A percentile compares a stretch with the other conserved stretches of the same genome.
These are phyloP conservation scores for Rhodotorula sp. DNA, from an alignment of 1,284 basidiomycete species.

Conservation along the genomic window DNA sequence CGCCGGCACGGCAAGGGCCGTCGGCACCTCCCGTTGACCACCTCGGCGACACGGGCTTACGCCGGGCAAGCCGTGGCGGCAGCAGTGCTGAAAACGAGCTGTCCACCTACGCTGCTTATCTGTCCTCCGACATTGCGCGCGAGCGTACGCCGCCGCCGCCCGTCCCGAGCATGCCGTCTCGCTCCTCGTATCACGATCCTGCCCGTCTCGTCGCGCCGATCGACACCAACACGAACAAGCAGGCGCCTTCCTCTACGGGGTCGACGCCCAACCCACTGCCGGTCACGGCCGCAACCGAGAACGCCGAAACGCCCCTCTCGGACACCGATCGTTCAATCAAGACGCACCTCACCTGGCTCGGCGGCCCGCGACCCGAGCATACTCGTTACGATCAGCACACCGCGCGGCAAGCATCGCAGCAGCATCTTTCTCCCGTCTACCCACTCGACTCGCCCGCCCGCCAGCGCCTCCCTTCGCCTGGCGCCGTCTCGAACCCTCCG, in stretches of 20 bases:
- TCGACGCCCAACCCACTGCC: slow-evolving; percentile 9
- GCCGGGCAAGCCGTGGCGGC: not conserved
- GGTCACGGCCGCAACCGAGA: not conserved
- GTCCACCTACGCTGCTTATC: slow-evolving; percentile 15
- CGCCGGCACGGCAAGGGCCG: not conserved
- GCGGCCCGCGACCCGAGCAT: not conserved
- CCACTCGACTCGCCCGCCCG: not conserved
- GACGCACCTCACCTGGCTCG: slow-evolving; percentile 17
- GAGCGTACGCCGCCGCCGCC: slow-evolving; percentile 20
- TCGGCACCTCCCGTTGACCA: not conserved
- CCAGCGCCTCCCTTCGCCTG: slow-evolving; percentile 22
- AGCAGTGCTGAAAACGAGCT: slow-evolving; percentile 10
- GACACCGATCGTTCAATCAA: not conserved
- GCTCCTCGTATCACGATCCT: not conserved
- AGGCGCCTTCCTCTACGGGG: slow-evolving; percentile 3
- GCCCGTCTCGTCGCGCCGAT: slow-evolving; percentile 2
- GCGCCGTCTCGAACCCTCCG: slow-evolving; percentile 7
- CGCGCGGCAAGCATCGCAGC: not conserved
- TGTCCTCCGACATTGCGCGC: slow-evolving; percentile 25
- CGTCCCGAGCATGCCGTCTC: not conserved
- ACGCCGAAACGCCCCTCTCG: not conserved
- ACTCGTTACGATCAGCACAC: not conserved
- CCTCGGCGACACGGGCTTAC: slow-evolving; percentile 4
- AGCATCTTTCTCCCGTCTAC: slow-evolving; percentile 3
- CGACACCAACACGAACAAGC: not conserved